phyloP scores from a whole-genome alignment of 257 asterid species.

The Solanum chiquidenum region DNA sequence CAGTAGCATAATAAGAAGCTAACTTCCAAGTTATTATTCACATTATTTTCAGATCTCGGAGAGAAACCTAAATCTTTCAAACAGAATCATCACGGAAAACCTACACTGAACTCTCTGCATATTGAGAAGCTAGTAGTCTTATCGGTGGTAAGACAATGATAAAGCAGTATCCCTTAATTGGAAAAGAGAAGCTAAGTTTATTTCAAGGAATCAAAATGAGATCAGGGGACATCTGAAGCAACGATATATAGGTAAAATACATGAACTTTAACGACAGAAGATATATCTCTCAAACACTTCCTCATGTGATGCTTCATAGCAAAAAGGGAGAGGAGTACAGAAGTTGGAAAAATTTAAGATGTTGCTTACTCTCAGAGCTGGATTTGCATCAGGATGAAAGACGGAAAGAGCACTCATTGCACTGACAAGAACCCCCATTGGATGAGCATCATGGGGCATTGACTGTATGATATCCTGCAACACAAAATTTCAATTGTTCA shows the following conservation, averaged over 20 bases:
- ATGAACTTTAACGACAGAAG: not conserved
- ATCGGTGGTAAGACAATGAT: not conserved
- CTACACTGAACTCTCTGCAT: not conserved
- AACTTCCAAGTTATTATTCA: not conserved
- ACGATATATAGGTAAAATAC: not conserved
- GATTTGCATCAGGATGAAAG: slow-evolving; percentile 99
- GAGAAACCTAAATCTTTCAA: not conserved
- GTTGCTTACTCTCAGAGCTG: slow-evolving; percentile 77
- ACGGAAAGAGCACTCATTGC: slow-evolving; percentile 94
- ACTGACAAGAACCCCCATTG: slow-evolving; percentile 99
- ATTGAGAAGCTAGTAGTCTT: not conserved
- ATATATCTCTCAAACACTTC: not conserved
- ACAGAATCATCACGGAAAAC: not conserved
- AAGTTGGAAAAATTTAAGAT: not conserved
- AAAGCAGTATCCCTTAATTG: not conserved
- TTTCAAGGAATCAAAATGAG: not conserved
- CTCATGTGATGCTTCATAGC: not conserved
- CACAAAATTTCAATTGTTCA: slow-evolving; percentile 20
- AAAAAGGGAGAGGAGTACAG: not conserved
- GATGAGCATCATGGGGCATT: slow-evolving; percentile 99
- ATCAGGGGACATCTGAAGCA: not conserved
- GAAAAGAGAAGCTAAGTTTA: not conserved
- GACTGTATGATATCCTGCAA: slow-evolving; percentile 94
- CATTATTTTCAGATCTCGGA: not conserved
- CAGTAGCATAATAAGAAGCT: not conserved